Conservation (phyloP, 805 yeast species). For the Yarrowia sp. region DNA sequence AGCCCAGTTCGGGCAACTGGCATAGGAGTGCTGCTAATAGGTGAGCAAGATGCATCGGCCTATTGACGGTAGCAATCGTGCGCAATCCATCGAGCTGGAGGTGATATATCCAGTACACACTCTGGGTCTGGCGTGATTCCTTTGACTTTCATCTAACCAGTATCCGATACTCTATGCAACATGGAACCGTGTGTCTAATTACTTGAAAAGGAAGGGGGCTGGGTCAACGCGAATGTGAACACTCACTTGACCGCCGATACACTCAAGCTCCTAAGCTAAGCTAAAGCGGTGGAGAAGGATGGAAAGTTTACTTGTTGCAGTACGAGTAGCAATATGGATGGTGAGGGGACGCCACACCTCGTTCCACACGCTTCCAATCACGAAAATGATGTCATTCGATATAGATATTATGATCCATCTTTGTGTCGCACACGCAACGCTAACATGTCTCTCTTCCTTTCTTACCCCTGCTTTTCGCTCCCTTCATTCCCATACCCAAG, state of each 20-base stretch:
- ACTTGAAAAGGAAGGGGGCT: slow-evolving; percentile 17
- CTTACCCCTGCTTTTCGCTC: not conserved
- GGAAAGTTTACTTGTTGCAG: too few species aligned
- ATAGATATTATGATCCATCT: not conserved
- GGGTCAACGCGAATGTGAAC: not conserved
- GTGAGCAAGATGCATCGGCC: not conserved
- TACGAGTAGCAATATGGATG: too few species aligned
- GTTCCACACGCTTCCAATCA: too few species aligned
- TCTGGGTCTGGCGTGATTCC: not conserved
- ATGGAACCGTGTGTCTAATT: not conserved
- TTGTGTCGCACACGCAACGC: too few species aligned
- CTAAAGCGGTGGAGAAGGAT: too few species aligned
- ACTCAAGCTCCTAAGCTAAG: too few species aligned
- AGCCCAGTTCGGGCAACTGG: slow-evolving; percentile 1
- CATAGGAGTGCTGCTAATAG: slow-evolving; percentile 4
- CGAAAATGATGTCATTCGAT: too few species aligned
- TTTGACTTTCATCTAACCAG: not conserved
- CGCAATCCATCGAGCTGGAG: not conserved
- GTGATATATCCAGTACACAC: not conserved
- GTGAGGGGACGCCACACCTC: not conserved
- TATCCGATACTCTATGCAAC: not conserved
- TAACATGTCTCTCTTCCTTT: too few species aligned
- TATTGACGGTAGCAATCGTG: not conserved
- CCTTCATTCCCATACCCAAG: not conserved
- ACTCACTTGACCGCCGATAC: too few species aligned